A percentile compares a stretch with the other conserved stretches of the same genome.
Conservation (phyloP, 164 flowering plant genomes). For the Brasenia schreberi region DNA sequence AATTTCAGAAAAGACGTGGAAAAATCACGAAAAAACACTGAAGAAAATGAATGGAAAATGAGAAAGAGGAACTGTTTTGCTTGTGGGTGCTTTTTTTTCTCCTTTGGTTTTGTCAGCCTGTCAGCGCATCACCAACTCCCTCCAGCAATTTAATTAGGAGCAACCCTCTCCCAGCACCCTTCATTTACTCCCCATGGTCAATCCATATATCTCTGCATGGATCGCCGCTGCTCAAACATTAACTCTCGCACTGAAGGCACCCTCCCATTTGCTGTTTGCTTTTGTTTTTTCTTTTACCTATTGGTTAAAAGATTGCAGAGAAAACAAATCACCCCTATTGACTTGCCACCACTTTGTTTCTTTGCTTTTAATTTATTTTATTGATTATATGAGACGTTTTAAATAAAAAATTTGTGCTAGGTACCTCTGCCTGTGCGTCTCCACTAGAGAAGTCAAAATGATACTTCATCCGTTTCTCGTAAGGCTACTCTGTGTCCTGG, state of each 20-base stretch:
- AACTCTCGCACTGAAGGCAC: conserved; percentile 2
- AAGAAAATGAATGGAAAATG: neutral
- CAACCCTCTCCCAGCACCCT: neutral
- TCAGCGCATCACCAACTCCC: neutral
- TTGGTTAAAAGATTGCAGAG: neutral
- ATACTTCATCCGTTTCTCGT: neutral
- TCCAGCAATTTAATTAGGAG: neutral
- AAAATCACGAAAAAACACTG: conserved; percentile 6
- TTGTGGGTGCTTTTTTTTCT: neutral
- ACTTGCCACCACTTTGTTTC: neutral
- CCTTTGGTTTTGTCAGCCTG: neutral
- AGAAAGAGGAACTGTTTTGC: conserved; percentile 1
- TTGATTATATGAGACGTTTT: neutral
- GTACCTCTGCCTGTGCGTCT: neutral
- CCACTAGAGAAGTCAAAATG: neutral
- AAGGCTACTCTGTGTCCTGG: neutral
- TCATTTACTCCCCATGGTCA: conserved; percentile 8
- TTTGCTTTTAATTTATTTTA: too few species aligned
- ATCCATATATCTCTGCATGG: conserved; percentile 30
- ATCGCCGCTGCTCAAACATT: conserved; percentile 13
- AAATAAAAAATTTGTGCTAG: neutral
- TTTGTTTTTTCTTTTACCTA: neutral
- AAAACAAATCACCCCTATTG: conserved; percentile 1
- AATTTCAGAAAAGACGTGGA: neutral
- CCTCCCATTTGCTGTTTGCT: neutral